Percentiles rank a stretch among this genome's conserved stretches.
Evolutionary conservation across 768 basidiomycete genomes (phyloP).

Genomic region (Tricholoma sp.): DNA sequence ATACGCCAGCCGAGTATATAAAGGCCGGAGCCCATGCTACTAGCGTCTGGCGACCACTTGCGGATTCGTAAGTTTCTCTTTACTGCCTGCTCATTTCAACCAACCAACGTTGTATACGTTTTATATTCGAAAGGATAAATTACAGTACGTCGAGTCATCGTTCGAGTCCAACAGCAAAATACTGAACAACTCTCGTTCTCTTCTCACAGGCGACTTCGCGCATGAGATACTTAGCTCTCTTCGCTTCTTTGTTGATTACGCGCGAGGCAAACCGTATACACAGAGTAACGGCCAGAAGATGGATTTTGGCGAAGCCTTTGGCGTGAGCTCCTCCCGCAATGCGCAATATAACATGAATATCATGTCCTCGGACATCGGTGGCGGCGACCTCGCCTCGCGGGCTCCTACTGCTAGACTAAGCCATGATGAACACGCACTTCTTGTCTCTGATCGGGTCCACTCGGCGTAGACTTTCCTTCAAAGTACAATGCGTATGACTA

Average conservation of each 20-base stretch:
- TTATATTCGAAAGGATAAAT: conserved; percentile 24
- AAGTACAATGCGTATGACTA: too few relatives aligned
- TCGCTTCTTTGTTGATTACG: conserved; percentile 48
- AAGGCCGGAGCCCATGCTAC: conserved; percentile 39
- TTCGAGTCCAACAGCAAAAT: neutral
- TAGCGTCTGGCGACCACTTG: conserved; percentile 63
- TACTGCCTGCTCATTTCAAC: neutral
- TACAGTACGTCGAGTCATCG: conserved; percentile 15
- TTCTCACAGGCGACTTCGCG: conserved; percentile 52
- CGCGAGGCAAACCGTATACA: conserved; percentile 23
- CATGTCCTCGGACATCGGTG: neutral
- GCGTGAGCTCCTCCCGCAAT: conserved; percentile 16
- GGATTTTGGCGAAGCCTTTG: conserved; percentile 36
- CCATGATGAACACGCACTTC: conserved; percentile 15
- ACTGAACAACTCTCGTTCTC: neutral
- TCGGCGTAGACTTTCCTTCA: neutral
- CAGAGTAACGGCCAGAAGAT: conserved; percentile 13
- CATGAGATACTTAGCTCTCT: conserved; percentile 61
- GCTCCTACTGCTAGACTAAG: conserved; percentile 9
- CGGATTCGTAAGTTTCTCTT: conserved; percentile 52
- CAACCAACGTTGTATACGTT: neutral
- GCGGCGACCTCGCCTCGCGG: conserved; percentile 1
- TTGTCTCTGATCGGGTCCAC: conserved; percentile 9
- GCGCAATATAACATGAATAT: neutral
- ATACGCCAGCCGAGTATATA: conserved; percentile 66